Base-by-base conservation (phyloP, 805 yeast genomes). In the Pichia nakasei region DNA sequence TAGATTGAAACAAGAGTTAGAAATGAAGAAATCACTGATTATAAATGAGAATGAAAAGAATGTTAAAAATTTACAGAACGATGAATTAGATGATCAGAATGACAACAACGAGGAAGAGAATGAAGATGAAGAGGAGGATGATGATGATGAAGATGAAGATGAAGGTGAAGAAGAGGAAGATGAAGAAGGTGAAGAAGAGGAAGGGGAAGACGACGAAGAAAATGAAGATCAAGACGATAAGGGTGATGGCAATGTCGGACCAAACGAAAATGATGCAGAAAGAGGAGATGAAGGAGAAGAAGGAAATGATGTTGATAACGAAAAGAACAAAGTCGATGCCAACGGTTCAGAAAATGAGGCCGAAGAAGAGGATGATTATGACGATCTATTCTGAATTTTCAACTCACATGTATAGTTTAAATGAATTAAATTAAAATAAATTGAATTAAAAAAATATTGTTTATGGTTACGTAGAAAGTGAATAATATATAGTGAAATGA, bases 1-100 rank as follows among this genome's bases (percentile, higher is more conserved):
- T 46, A 80, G 89, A 48, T 71, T 93, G 56, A 80, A 79, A 60
- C 79, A 81, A 43, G 96, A 91, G 54, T 72, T 87, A 47, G 96
- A 87, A 43, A 72, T 79, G 56, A 93, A 91, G 67, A 75, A 74
- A 63, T 70, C 80, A 47, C 87, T 82, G 54, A 67, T 88, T 9
- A 32, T 42, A 9, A 38, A 36, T 7, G 15, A 63, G 60, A 54
- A 47, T 1, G 57, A 42, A 22, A 52, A n/a, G n/a, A n/a, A n/a
- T n/a, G n/a, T n/a, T n/a, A n/a, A n/a, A n/a, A n/a, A n/a, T n/a
- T n/a, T n/a, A n/a, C n/a, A n/a, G n/a, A n/a, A 54, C 43, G 56
- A 45, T 26, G 55, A 52, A 3, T 49, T 33, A 8, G 59, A 52
- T 7, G 45, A 48, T 6, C 58, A 48, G 4, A 54, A 49, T 1